Conservation (phyloP, 2,329 filamentous ascomycete genomes). For the Trichoderma endophyticum region DNA sequence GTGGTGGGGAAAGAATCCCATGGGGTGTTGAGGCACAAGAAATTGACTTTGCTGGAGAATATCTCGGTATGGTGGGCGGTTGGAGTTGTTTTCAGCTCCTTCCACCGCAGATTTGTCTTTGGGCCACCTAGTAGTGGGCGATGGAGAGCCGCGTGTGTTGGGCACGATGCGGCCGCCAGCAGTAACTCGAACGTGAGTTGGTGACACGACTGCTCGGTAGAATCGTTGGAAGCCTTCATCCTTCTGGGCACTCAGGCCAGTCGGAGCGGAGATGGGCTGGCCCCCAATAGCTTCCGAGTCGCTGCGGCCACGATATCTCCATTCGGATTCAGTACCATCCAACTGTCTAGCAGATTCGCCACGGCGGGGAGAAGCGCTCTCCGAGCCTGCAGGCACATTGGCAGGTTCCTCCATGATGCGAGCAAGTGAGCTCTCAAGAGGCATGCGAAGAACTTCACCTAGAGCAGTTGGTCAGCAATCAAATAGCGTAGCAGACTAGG, state of each 20-base stretch:
- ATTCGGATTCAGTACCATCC: constrained; percentile 42
- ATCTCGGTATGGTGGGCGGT: constrained; percentile 23
- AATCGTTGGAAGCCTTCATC: constrained; percentile 66
- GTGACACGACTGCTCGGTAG: constrained; percentile 65
- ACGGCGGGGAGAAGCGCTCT: constrained; percentile 14
- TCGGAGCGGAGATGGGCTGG: constrained; percentile 53
- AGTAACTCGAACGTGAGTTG: constrained; percentile 64
- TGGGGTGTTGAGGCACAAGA: constrained; percentile 20
- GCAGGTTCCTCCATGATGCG: constrained; percentile 32
- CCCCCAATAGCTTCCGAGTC: constrained; percentile 41
- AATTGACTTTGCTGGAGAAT: constrained; percentile 14
- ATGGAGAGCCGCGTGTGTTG: constrained; percentile 54
- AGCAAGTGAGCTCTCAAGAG: constrained; percentile 27
- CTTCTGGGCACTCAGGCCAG: constrained; percentile 52
- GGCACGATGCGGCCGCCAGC: constrained; percentile 65
- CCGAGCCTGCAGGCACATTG: constrained; percentile 14
- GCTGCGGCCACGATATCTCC: constrained; percentile 46
- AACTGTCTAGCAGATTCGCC: constrained; percentile 30
- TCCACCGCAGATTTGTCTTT: constrained; percentile 39
- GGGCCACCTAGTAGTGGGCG: constrained; percentile 50
- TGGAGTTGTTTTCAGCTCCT: constrained; percentile 24
- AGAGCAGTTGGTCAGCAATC: neutral
- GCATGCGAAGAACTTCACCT: constrained; percentile 35
- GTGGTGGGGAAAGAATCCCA: constrained; percentile 26
- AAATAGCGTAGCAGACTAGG: neutral